These are phyloP conservation scores for Dactylonectria estremocensis DNA, from an alignment of 2,329 filamentous ascomycete species.

Conservation along the genomic window DNA sequence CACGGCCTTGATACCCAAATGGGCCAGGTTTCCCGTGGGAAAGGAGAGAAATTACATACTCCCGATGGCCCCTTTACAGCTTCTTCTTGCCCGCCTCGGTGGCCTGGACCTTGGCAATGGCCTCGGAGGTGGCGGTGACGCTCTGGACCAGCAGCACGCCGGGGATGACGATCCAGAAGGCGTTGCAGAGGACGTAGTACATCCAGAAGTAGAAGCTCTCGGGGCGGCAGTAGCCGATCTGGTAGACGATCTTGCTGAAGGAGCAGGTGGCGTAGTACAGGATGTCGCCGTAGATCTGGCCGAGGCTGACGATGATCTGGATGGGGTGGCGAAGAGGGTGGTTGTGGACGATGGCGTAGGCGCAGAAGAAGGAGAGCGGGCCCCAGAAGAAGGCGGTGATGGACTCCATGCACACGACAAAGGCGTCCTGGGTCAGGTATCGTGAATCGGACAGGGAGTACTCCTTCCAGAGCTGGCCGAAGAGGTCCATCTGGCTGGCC, in stretches of 20 bases:
- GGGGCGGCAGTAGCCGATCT: conserved; percentile 63
- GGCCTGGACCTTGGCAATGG: conserved; percentile 49
- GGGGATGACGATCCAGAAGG: conserved; percentile 69
- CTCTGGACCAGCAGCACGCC: conserved; percentile 51
- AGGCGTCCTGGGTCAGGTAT: conserved; percentile 67
- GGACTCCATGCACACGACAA: conserved; percentile 70
- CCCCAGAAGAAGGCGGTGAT: conserved; percentile 69
- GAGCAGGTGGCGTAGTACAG: conserved; percentile 67
- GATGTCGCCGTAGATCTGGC: conserved; percentile 67
- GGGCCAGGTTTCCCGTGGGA: neutral
- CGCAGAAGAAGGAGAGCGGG: conserved; percentile 65
- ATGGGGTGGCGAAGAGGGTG: conserved; percentile 65
- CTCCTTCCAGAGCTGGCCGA: conserved; percentile 72
- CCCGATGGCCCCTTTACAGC: conserved; percentile 15
- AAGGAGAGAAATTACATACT: neutral
- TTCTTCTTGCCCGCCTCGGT: conserved; percentile 46
- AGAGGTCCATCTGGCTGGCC: conserved; percentile 57
- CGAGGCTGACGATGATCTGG: conserved; percentile 62
- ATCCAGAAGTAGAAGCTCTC: conserved; percentile 68
- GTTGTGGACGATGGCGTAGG: conserved; percentile 59
- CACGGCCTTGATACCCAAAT: neutral
- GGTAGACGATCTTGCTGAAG: conserved; percentile 58
- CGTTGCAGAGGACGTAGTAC: conserved; percentile 68
- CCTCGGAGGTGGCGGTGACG: conserved; percentile 42
- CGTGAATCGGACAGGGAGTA: conserved; percentile 71